These are phyloP conservation scores for Dactylellina haptotyla DNA, from an alignment of 2,329 filamentous ascomycete genomes.

Conservation along the genomic window DNA sequence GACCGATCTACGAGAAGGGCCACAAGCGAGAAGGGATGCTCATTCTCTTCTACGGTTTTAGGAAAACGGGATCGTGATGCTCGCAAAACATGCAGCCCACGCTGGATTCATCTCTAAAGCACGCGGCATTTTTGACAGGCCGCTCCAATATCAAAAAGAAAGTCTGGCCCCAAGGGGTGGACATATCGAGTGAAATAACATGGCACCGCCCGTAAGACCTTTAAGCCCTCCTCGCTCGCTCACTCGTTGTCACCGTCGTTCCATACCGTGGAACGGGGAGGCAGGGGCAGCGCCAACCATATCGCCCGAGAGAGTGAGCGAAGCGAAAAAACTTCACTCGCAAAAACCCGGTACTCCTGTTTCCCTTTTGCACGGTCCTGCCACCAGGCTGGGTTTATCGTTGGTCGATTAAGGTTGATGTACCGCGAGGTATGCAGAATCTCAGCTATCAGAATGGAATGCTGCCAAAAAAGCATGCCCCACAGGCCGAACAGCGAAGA, in stretches of 20 bases:
- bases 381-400: no score
- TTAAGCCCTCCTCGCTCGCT: no score
- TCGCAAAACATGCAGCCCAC: slow-evolving; percentile 13
- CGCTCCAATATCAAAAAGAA: background rate
- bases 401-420: slow-evolving; percentile 11
- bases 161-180: no score
- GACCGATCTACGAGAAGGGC: slow-evolving; percentile 17
- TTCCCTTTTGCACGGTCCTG: no score
- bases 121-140: slow-evolving; percentile 15
- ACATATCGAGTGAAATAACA: no score
- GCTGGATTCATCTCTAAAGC: slow-evolving; percentile 14
- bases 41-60: slow-evolving; percentile 31
- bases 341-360: no score
- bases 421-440: slow-evolving; percentile 41
- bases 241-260: no score
- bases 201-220: no score
- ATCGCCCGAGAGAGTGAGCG: no score
- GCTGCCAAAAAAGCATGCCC: background rate
- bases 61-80: slow-evolving; percentile 21
- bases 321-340: no score
- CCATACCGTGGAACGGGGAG: no score
- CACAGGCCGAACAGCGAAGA: background rate
- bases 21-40: slow-evolving; percentile 24
- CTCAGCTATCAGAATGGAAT: slow-evolving; percentile 49
- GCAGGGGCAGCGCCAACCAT: no score